phyloP scores from a whole-genome alignment of 2,329 filamentous ascomycete genomes.

The Didymella pomorum region DNA sequence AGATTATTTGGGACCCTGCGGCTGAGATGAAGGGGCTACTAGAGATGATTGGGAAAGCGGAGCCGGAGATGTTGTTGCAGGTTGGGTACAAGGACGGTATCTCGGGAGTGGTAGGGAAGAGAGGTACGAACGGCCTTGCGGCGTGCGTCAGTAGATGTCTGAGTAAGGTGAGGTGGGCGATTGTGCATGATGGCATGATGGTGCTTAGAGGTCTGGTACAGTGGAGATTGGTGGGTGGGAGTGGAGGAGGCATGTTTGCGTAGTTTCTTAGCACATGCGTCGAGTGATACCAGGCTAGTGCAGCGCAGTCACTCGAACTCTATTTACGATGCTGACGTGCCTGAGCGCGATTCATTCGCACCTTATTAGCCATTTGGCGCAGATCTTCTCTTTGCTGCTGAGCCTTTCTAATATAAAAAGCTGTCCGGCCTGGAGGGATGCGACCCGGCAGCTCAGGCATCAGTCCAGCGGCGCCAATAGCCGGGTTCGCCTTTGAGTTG shows the following conservation, averaged over 20 bases:
- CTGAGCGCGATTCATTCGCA: neutral
- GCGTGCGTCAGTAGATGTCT: slow-evolving; percentile 64
- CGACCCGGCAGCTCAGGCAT: neutral
- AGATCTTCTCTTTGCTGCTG: neutral
- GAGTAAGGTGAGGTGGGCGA: slow-evolving; percentile 67
- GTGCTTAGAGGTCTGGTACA: slow-evolving; percentile 58
- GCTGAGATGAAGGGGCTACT: slow-evolving; percentile 59
- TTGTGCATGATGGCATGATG: slow-evolving; percentile 68
- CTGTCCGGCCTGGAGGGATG: neutral
- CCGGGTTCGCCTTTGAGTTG: no score
- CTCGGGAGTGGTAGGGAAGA: slow-evolving; percentile 55
- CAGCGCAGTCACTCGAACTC: slow-evolving; percentile 1
- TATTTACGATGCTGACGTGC: neutral
- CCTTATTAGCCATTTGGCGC: neutral
- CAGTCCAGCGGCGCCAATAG: neutral
- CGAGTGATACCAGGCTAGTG: neutral
- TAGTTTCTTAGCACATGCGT: neutral
- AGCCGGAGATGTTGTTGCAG: slow-evolving; percentile 48
- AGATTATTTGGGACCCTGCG: slow-evolving; percentile 61
- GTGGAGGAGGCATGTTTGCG: slow-evolving; percentile 24
- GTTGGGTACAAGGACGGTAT: slow-evolving; percentile 30
- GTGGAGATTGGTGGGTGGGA: slow-evolving; percentile 48
- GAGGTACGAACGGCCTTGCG: slow-evolving; percentile 61
- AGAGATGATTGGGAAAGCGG: slow-evolving; percentile 51
- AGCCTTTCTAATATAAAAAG: neutral